Percentiles rank a stretch among this genome's conserved stretches.
Evolutionary conservation across 2,329 filamentous ascomycete genomes (phyloP).

Genomic region (Calonectria leucothoes): DNA sequence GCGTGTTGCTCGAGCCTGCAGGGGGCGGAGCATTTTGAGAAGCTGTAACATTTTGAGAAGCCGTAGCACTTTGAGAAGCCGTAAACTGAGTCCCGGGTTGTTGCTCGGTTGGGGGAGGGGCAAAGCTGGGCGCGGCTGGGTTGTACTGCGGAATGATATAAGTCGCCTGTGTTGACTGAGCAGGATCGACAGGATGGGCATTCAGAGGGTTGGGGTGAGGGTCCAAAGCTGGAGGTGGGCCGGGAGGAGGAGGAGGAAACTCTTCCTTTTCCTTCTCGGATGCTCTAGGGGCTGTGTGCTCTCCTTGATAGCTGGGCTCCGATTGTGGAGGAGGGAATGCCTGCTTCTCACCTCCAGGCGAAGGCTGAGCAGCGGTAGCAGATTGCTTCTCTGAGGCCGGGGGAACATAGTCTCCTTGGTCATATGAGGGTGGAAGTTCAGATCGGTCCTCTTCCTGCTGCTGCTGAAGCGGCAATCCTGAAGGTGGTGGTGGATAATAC

Average conservation of each 20-base stretch:
- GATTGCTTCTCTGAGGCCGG: slow-evolving; percentile 8
- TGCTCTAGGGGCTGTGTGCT: neutral
- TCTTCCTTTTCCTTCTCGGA: slow-evolving; percentile 1
- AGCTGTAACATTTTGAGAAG: no score
- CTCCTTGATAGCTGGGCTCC: neutral
- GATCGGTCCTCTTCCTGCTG: slow-evolving; percentile 22
- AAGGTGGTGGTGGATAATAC: slow-evolving; percentile 42
- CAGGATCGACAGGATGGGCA: slow-evolving; percentile 28
- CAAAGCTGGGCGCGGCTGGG: slow-evolving; percentile 45
- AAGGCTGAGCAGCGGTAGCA: neutral
- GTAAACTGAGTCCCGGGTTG: slow-evolving; percentile 21
- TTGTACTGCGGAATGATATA: slow-evolving; percentile 47
- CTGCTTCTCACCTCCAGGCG: neutral
- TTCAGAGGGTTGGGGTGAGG: slow-evolving; percentile 35
- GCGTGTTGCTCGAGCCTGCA: neutral
- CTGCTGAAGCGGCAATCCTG: slow-evolving; percentile 34
- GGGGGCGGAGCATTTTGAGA: neutral
- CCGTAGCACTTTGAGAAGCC: neutral
- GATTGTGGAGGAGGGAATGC: neutral
- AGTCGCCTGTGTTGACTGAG: slow-evolving; percentile 37
- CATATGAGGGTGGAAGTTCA: slow-evolving; percentile 14
- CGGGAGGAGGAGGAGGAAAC: slow-evolving; percentile 37
- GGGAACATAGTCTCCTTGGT: slow-evolving; percentile 6
- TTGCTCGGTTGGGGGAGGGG: slow-evolving; percentile 39
- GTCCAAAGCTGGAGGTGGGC: slow-evolving; percentile 34